Evolutionary conservation across 148 eudicot genomes (phyloP).

Genomic region (Rhododendron griersonianum): DNA sequence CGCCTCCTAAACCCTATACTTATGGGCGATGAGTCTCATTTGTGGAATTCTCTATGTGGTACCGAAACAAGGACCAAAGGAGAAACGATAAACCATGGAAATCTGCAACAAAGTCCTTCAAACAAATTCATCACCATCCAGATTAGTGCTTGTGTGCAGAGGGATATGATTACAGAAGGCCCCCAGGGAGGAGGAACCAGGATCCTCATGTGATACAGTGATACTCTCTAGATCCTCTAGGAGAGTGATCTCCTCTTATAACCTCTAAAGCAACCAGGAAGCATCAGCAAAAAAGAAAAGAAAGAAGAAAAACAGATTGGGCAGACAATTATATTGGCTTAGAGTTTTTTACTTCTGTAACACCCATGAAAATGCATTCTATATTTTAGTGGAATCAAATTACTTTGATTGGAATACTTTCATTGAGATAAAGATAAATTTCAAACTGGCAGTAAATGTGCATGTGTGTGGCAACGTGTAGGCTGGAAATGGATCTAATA

Average conservation of each 20-base stretch:
- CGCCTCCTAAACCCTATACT: background rate
- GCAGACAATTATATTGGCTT: background rate
- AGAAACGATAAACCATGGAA: background rate
- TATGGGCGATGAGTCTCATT: background rate
- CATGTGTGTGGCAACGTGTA: no score
- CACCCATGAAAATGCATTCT: no score
- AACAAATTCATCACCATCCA: background rate
- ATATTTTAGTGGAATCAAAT: no score
- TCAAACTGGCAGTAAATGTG: no score
- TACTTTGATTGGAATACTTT: no score
- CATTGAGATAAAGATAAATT: no score
- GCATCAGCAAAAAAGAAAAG: background rate
- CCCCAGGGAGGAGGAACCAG: background rate
- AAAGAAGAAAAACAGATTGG: background rate
- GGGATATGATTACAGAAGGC: background rate
- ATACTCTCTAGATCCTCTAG: background rate
- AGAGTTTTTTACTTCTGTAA: background rate
- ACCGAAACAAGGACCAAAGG: background rate
- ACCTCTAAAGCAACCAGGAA: background rate
- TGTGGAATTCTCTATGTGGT: background rate
- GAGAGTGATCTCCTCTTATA: background rate
- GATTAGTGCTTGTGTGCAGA: background rate
- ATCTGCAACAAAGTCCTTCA: background rate
- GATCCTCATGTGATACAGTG: background rate
- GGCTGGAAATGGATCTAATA: no score